Conservation (phyloP, 2,329 filamentous ascomycete genomes). For the Colletotrichum liaoningense region DNA sequence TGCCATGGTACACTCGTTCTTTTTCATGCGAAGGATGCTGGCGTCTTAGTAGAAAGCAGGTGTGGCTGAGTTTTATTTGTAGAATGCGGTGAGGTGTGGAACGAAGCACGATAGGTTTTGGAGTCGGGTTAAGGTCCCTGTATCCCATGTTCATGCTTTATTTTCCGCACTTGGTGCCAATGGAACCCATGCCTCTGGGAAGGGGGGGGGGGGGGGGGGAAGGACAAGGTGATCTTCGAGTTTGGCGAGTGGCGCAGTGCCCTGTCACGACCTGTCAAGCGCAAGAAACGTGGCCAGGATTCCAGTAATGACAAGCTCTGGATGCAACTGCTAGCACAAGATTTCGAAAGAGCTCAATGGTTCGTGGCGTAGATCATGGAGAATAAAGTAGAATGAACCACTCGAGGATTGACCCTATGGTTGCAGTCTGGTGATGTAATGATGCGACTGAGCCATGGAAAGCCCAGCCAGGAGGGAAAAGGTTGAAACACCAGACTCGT, state of each 20-base stretch:
- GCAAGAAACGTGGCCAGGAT: not conserved
- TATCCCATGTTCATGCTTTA: slow-evolving; percentile 15
- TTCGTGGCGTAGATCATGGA: slow-evolving; percentile 13
- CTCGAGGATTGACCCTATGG: not conserved
- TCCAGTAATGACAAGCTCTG: not conserved
- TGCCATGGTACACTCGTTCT: slow-evolving; percentile 43
- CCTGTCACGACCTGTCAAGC: not conserved
- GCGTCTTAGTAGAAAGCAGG: slow-evolving; percentile 4
- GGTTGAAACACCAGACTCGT: slow-evolving; percentile 30
- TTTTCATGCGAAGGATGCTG: slow-evolving; percentile 38
- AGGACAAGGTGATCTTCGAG: not conserved
- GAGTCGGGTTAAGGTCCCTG: slow-evolving; percentile 27
- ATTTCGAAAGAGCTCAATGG: not conserved
- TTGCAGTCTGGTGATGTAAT: slow-evolving; percentile 18
- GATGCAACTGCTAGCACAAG: not conserved
- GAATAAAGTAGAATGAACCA: not conserved
- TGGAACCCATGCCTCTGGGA: slow-evolving; percentile 10
- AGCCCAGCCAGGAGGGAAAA: slow-evolving; percentile 12
- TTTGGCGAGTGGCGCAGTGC: slow-evolving; percentile 13
- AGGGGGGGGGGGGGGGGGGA: too few relatives aligned
- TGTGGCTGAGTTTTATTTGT: not conserved
- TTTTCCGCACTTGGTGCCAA: slow-evolving; percentile 9
- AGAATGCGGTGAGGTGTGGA: not conserved
- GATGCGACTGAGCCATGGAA: slow-evolving; percentile 6
- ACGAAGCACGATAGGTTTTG: slow-evolving; percentile 20